Base-by-base conservation (phyloP, 345 rosid species). In the Angophora floribunda region DNA sequence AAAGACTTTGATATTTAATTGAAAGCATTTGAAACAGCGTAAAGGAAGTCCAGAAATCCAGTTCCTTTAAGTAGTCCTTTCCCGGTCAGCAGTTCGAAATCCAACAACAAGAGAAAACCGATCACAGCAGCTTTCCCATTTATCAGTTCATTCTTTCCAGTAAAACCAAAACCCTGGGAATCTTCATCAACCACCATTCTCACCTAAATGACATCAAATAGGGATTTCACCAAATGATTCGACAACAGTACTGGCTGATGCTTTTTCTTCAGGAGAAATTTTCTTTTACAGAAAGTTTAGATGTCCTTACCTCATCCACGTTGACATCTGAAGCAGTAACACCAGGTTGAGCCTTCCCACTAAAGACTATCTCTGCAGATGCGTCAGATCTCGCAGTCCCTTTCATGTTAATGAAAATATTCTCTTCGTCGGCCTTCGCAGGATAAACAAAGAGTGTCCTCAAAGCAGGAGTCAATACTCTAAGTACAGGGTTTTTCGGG, bases 281-380 rank as follows among this genome's bases (percentile, higher is more conserved):
- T 13, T 24, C 26, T 26, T 51, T 61, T 16, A 22, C 17, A 28
- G 24, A 45, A 45, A 51, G 26, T 75, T 75, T 19, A 10, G 13
- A 75, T 75, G 82, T 24, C 75, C 49, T 88, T 92, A 96, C 99
- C 98, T 96, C 97, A 70, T 97, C 99, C 22, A 97, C 96, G 11
- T 97, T 97, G 90, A 96, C 98, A 92, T 96, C 96, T 13, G 91
- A 88, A 87, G 99, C 95, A 14, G 99, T 97, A 15, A 96, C 86
- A 9, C 98, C 99, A 22, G 99, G 99, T 88, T 94, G 96, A 91
- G 99, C 98, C 91, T 90, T 96, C 82, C 99, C 99, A 82, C 99
- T 97, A 85, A 97, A 97, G 85, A 97, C 97, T 1, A 96, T 96
- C 94, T 97, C 98, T 0, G 98, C 95, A 51, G 99, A 94, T 79